Percentiles rank a stretch among this genome's conserved stretches.
Evolutionary conservation across 371 early-diverging fungal genomes (phyloP).

Genomic region (Smittium mucronatum): DNA sequence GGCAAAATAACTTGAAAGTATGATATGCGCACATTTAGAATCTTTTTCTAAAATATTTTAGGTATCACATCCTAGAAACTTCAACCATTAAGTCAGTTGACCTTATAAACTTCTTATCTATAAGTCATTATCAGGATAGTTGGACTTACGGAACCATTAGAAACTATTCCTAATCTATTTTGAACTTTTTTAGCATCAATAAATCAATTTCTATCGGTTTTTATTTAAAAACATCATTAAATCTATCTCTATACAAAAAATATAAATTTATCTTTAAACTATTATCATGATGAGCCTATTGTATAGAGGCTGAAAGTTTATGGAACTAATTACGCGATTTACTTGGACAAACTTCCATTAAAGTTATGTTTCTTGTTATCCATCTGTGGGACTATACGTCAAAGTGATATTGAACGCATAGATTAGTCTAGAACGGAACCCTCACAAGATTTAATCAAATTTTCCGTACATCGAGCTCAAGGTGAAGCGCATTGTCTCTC

Average conservation of each 20-base stretch:
- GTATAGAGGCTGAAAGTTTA: no score
- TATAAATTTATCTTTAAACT: conserved; percentile 3
- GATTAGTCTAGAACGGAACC: no score
- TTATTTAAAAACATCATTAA: conserved; percentile 1
- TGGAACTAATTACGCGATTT: no score
- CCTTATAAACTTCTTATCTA: conserved; percentile 2
- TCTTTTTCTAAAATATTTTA: background rate
- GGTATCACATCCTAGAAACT: background rate
- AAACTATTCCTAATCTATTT: background rate
- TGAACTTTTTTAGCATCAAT: background rate
- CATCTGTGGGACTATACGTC: no score
- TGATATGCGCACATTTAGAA: conserved; percentile 1
- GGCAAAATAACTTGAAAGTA: background rate
- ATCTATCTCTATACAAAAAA: background rate
- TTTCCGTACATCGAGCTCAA: no score
- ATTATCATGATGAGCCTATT: no score
- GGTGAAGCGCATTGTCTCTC: no score
- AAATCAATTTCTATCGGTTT: background rate
- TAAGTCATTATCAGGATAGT: no score
- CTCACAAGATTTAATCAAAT: no score
- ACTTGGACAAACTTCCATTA: no score
- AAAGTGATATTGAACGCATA: no score
- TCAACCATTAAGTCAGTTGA: background rate
- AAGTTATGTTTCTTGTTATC: no score
- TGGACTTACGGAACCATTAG: background rate